These are phyloP conservation scores for Backusella circina DNA, from an alignment of 192 early-diverging fungal species.

Conservation along the genomic window DNA sequence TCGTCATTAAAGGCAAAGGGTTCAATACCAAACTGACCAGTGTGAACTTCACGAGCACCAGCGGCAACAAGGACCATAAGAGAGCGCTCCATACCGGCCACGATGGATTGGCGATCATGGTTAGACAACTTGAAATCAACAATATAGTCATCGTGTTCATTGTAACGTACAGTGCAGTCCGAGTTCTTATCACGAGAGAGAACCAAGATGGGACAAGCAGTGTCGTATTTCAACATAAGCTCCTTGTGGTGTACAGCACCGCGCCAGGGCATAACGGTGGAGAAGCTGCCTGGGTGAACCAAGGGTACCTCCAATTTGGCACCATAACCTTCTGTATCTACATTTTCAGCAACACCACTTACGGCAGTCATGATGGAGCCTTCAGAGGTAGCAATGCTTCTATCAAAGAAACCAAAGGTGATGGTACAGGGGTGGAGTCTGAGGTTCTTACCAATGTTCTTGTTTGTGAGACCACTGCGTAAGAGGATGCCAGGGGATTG, in stretches of 20 bases:
- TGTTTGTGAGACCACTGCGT: constrained; percentile 64
- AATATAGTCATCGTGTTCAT: constrained; percentile 37
- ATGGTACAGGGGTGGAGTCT: constrained; percentile 60
- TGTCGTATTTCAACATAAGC: constrained; percentile 43
- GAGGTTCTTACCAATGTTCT: constrained; percentile 65
- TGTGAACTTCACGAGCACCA: constrained; percentile 56
- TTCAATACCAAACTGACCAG: constrained; percentile 42
- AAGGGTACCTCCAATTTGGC: constrained; percentile 58
- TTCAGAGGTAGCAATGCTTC: constrained; percentile 39
- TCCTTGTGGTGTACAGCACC: constrained; percentile 48
- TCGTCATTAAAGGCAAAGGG: constrained; percentile 28
- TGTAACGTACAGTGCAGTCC: constrained; percentile 38
- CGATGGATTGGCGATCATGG: constrained; percentile 48
- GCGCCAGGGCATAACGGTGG: constrained; percentile 44
- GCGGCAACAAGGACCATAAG: constrained; percentile 59
- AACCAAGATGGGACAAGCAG: constrained; percentile 49
- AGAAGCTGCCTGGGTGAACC: constrained; percentile 49
- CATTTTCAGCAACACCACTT: constrained; percentile 49
- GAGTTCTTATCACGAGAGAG: constrained; percentile 60
- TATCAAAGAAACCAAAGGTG: constrained; percentile 64
- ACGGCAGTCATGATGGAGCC: constrained; percentile 70
- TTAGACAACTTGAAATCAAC: constrained; percentile 50
- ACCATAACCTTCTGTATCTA: constrained; percentile 61
- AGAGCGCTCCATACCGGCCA: constrained; percentile 41
- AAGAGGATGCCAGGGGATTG: constrained; percentile 61